A percentile compares a stretch with the other conserved stretches of the same genome.
Conservation (phyloP, 768 basidiomycete species). For the Psilocybe subaeruginosa region DNA sequence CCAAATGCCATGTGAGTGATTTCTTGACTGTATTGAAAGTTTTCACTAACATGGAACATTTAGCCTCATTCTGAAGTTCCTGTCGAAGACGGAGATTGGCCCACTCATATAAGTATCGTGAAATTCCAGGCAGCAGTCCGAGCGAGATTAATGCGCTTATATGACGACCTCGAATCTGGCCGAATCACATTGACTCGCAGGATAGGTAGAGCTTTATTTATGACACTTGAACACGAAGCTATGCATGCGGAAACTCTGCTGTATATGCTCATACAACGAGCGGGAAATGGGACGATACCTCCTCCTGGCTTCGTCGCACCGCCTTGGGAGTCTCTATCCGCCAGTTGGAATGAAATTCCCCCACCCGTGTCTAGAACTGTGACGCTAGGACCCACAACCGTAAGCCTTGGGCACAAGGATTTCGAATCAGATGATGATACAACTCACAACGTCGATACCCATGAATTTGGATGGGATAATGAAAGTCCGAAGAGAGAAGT, state of each 20-base stretch:
- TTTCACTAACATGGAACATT: not conserved
- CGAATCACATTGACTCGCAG: slow-evolving; percentile 61
- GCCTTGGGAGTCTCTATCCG: slow-evolving; percentile 60
- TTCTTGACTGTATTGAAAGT: not conserved
- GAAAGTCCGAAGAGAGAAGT: slow-evolving; percentile 74
- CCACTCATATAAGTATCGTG: slow-evolving; percentile 67
- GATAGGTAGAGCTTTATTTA: slow-evolving; percentile 80
- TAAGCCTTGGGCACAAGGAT: slow-evolving; percentile 86
- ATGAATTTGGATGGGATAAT: slow-evolving; percentile 95
- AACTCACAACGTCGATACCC: slow-evolving; percentile 38
- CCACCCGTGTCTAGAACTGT: slow-evolving; percentile 47
- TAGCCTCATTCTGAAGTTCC: slow-evolving; percentile 93
- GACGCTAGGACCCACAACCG: slow-evolving; percentile 55
- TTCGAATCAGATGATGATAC: slow-evolving; percentile 65
- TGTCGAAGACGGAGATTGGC: slow-evolving; percentile 82
- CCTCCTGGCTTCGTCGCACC: slow-evolving; percentile 78
- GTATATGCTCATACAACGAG: slow-evolving; percentile 90
- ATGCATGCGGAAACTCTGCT: slow-evolving; percentile 91
- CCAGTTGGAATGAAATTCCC: slow-evolving; percentile 52
- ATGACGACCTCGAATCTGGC: slow-evolving; percentile 64
- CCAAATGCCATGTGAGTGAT: slow-evolving; percentile 74
- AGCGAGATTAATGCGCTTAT: slow-evolving; percentile 69
- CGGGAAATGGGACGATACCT: slow-evolving; percentile 76
- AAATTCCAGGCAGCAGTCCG: slow-evolving; percentile 81
- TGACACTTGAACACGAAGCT: slow-evolving; percentile 91